A percentile compares a stretch with the other conserved stretches of the same genome.
phyloP scores from a whole-genome alignment of 306 rosid genomes.

The Leucaena leucocephala region DNA sequence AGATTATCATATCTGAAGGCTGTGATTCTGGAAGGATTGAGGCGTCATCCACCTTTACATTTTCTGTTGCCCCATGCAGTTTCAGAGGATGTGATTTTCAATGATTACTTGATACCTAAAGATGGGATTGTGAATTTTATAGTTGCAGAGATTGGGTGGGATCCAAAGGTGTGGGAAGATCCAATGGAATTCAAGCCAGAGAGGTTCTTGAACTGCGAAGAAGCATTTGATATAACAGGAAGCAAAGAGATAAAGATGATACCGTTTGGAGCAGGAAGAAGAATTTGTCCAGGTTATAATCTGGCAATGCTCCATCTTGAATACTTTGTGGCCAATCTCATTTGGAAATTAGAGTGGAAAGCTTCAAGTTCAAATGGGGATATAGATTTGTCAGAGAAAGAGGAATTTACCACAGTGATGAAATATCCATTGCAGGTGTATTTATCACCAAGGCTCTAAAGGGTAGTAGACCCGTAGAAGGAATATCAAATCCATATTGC shows the following conservation, averaged over 20 bases:
- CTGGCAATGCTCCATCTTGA: not conserved
- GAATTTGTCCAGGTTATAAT: not conserved
- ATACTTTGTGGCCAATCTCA: not conserved
- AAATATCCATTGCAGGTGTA: too few species aligned
- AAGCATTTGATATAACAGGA: not conserved
- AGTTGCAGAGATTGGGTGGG: not conserved
- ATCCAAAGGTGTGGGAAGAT: not conserved
- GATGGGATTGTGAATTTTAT: not conserved
- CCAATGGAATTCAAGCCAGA: not conserved
- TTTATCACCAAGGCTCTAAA: not conserved
- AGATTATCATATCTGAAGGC: not conserved
- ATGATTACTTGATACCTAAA: not conserved
- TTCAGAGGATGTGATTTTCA: not conserved
- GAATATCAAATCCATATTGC: too few species aligned
- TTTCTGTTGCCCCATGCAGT: not conserved
- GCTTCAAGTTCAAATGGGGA: not conserved
- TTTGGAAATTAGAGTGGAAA: not conserved
- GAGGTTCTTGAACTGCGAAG: not conserved
- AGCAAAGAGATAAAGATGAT: conserved; percentile 8
- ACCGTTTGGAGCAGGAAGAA: not conserved
- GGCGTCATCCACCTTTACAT: not conserved
- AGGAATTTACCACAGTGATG: not conserved
- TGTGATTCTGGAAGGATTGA: not conserved
- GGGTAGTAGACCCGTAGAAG: too few species aligned
- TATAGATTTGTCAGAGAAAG: not conserved